These are phyloP conservation scores for Bauhinia variegata DNA, from an alignment of 306 rosid species.

Conservation along the genomic window DNA sequence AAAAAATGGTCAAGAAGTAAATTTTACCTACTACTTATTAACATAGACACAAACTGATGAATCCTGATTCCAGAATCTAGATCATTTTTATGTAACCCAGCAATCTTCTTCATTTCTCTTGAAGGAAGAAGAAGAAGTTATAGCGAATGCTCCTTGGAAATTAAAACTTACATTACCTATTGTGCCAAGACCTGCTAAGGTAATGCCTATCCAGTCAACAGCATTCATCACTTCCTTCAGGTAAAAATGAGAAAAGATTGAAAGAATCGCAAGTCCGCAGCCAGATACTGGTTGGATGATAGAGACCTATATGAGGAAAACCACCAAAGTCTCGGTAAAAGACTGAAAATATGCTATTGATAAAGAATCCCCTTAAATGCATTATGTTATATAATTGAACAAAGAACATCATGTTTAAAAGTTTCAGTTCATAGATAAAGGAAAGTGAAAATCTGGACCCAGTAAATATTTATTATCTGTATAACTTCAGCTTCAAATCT, in stretches of 20 bases:
- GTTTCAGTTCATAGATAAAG: neutral
- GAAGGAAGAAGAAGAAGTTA: constrained; percentile 16
- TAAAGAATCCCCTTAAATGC: neutral
- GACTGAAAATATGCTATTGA: constrained; percentile 17
- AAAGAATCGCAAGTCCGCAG: constrained; percentile 93
- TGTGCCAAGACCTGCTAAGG: constrained; percentile 93
- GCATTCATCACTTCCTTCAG: constrained; percentile 92
- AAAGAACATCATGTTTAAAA: neutral
- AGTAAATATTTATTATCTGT: neutral
- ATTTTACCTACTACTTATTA: neutral
- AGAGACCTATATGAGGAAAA: constrained; percentile 69
- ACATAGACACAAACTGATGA: neutral
- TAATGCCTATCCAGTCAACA: constrained; percentile 92
- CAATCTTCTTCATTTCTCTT: neutral
- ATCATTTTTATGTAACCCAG: neutral
- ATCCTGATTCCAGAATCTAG: neutral
- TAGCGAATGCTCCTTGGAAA: constrained; percentile 13
- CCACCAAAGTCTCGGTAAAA: constrained; percentile 14
- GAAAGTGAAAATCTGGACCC: neutral
- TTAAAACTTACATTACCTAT: constrained; percentile 83
- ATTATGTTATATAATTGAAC: neutral
- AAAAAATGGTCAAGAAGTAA: constrained; percentile 17
- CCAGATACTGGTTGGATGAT: constrained; percentile 98
- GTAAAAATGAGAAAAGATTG: constrained; percentile 93
- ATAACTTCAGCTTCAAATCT: neutral